These are phyloP conservation scores for Brettanomyces custersianus DNA, from an alignment of 805 yeast genomes.

Conservation along the genomic window DNA sequence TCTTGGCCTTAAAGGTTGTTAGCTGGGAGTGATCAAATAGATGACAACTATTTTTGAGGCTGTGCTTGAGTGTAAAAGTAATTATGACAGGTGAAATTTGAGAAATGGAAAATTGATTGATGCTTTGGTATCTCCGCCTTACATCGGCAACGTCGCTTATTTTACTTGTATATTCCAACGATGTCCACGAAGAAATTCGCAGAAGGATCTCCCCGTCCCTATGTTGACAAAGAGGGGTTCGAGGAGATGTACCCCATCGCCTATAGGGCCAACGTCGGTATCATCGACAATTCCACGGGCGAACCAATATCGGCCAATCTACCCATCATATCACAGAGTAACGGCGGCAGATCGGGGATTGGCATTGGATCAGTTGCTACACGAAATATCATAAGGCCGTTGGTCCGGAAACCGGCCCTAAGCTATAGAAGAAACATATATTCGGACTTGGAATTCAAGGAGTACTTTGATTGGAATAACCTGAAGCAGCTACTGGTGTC, in stretches of 20 bases:
- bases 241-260: slow-evolving; percentile 26
- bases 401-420: slow-evolving; percentile 10
- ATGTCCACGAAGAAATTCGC: slow-evolving; percentile 18
- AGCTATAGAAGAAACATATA: slow-evolving; percentile 30
- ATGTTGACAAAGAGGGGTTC: slow-evolving; percentile 23
- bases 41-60: no score
- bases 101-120: no score
- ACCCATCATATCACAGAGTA: slow-evolving; percentile 6
- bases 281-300: slow-evolving; percentile 25
- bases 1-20: not conserved
- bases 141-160: no score
- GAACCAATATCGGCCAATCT: slow-evolving; percentile 26
- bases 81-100: no score
- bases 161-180: not conserved
- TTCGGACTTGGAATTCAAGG: slow-evolving; percentile 55
- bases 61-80: no score
- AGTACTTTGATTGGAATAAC: slow-evolving; percentile 52
- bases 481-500: slow-evolving; percentile 48
- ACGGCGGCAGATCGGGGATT: not conserved
- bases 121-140: no score
- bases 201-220: slow-evolving; percentile 25
- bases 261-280: slow-evolving; percentile 25
- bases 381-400: slow-evolving; percentile 2
- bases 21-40: no score
- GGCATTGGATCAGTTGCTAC: slow-evolving; percentile 2